phyloP scores from a whole-genome alignment of 805 yeast species.

The Groenewaldozyma tartarivorans region DNA sequence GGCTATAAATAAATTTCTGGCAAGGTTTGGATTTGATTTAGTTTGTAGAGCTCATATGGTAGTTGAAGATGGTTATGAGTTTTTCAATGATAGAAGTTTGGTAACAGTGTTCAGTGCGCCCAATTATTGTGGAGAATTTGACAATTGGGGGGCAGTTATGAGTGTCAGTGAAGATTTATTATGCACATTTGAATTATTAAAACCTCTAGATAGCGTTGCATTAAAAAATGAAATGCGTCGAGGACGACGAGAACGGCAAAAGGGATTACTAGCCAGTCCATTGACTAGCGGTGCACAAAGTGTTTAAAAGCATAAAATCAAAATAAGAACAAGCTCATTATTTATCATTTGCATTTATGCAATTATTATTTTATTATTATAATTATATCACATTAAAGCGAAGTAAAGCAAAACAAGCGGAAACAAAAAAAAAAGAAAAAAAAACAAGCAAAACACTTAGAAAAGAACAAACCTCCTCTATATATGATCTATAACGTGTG shows the following conservation, averaged over 20 bases:
- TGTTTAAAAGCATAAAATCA: constrained; percentile 3
- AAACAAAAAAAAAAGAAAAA: too few relatives aligned
- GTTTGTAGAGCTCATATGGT: constrained; percentile 87
- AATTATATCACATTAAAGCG: too few relatives aligned
- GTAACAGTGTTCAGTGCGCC: constrained; percentile 73
- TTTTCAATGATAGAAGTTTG: constrained; percentile 59
- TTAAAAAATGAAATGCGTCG: constrained; percentile 89
- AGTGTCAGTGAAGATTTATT: constrained; percentile 85
- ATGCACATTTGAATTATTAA: constrained; percentile 86
- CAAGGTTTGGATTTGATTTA: constrained; percentile 67
- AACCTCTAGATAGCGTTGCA: constrained; percentile 89
- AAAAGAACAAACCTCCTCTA: too few relatives aligned
- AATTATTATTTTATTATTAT: constrained; percentile 1
- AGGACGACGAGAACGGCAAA: constrained; percentile 78
- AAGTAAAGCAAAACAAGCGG: too few relatives aligned
- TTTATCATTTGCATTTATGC: background rate
- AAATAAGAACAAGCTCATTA: background rate
- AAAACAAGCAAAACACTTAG: too few relatives aligned
- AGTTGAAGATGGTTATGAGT: constrained; percentile 72
- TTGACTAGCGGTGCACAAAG: constrained; percentile 12
- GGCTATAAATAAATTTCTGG: constrained; percentile 67
- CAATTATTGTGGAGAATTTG: constrained; percentile 73
- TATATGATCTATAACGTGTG: too few relatives aligned
- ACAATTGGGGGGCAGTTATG: constrained; percentile 98
- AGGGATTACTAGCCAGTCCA: constrained; percentile 8